Conservation (phyloP, 352 stramenopile genomes). For the Aphanomyces euteiches region DNA sequence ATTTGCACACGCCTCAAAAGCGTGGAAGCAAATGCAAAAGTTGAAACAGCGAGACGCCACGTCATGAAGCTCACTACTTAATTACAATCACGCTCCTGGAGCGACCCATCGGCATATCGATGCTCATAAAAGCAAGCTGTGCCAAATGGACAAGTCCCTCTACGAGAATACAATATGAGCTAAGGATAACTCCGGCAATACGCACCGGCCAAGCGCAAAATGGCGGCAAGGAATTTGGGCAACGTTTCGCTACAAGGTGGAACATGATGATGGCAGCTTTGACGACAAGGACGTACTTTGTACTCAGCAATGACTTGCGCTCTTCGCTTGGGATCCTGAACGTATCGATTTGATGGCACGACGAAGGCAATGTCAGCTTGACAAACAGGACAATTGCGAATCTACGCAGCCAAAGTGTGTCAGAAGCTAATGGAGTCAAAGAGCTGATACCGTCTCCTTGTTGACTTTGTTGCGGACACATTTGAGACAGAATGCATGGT, state of each 20-base stretch:
- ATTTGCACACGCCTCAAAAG: conserved; percentile 23
- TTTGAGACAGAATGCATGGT: conserved; percentile 76
- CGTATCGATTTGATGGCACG: conserved; percentile 78
- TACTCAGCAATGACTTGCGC: conserved; percentile 65
- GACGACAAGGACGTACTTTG: conserved; percentile 36
- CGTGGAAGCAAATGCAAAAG: conserved; percentile 25
- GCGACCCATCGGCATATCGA: conserved; percentile 57
- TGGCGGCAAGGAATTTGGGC: conserved; percentile 73
- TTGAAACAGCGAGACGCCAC: neutral
- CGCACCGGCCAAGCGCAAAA: conserved; percentile 74
- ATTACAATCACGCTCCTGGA: conserved; percentile 37
- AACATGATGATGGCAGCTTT: neutral
- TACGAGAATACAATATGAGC: conserved; percentile 31
- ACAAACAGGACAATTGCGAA: conserved; percentile 74
- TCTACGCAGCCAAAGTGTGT: conserved; percentile 26
- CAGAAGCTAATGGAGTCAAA: neutral
- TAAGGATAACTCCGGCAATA: neutral
- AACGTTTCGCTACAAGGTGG: conserved; percentile 49
- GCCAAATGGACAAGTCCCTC: conserved; percentile 78
- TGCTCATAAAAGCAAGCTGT: conserved; percentile 86
- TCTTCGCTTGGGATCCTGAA: conserved; percentile 60
- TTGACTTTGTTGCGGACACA: conserved; percentile 58
- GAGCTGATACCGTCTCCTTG: neutral
- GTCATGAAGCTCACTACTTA: neutral
- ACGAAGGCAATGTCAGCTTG: conserved; percentile 77